Percentiles rank a stretch among this genome's conserved stretches.
These are phyloP conservation scores for Ceratocystis variospora DNA, from an alignment of 2,329 filamentous ascomycete species.

Conservation along the genomic window DNA sequence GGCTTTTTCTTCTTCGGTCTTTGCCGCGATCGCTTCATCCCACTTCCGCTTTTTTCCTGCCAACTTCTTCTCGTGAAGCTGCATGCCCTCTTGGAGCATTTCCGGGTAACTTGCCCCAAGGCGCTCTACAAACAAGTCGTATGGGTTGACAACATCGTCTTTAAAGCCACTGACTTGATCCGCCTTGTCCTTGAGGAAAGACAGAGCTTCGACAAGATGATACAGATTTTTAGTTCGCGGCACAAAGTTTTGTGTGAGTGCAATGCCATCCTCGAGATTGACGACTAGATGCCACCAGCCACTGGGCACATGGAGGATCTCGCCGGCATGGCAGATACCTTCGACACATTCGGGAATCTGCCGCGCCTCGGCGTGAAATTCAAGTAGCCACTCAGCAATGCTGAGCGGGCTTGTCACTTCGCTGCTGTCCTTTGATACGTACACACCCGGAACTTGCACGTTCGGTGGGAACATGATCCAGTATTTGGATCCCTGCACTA, in stretches of 20 bases:
- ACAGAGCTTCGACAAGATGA: constrained; percentile 60
- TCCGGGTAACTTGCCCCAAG: constrained; percentile 51
- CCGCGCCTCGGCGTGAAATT: constrained; percentile 75
- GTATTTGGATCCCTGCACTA: constrained; percentile 80
- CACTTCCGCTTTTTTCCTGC: constrained; percentile 67
- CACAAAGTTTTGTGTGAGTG: constrained; percentile 91
- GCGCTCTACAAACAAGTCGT: constrained; percentile 57
- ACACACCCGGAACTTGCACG: constrained; percentile 71
- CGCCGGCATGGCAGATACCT: constrained; percentile 69
- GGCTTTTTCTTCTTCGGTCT: constrained; percentile 25
- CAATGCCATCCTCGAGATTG: constrained; percentile 72
- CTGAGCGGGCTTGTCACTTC: constrained; percentile 89
- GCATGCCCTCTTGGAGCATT: constrained; percentile 50
- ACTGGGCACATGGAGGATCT: constrained; percentile 81
- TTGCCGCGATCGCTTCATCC: constrained; percentile 53
- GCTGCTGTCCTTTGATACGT: constrained; percentile 74
- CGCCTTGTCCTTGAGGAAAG: constrained; percentile 66
- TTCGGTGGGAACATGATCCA: constrained; percentile 96
- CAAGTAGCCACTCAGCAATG: constrained; percentile 91
- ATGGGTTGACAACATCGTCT: constrained; percentile 56
- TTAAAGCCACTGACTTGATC: constrained; percentile 82
- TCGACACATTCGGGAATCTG: constrained; percentile 64
- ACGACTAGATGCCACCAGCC: constrained; percentile 97
- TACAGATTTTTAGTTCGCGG: constrained; percentile 42
- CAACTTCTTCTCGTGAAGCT: constrained; percentile 47